Evolutionary conservation across 2,329 filamentous ascomycete species (phyloP).

Genomic region (Neonectria hederae): DNA sequence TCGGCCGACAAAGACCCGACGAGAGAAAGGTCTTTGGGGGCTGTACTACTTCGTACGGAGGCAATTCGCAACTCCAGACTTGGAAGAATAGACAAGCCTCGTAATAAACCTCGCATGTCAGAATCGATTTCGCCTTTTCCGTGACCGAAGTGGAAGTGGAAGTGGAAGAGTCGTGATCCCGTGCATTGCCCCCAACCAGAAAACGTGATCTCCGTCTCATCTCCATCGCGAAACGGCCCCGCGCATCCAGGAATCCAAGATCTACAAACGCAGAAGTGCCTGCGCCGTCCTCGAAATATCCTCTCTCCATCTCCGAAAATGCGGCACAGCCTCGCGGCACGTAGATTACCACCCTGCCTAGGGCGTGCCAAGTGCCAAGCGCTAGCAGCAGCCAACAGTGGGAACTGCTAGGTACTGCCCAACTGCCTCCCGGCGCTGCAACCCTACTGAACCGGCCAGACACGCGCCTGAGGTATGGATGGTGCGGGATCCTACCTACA

Average conservation of each 20-base stretch:
- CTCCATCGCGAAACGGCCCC: neutral
- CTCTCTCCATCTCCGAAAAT: constrained; percentile 4
- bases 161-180: neutral
- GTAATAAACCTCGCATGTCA: neutral
- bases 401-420: no score
- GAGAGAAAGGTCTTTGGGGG: neutral
- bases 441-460: neutral
- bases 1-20: neutral
- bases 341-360: constrained; percentile 8
- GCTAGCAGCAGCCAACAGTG: no score
- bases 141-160: neutral
- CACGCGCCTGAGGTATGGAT: neutral
- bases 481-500: neutral
- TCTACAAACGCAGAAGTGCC: neutral
- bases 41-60: neutral
- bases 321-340: constrained; percentile 21
- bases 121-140: no score
- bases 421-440: no score
- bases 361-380: neutral
- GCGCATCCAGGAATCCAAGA: neutral
- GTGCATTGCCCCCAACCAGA: neutral
- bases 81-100: neutral
- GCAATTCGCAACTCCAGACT: neutral
- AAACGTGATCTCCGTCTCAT: neutral
- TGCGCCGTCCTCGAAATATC: constrained; percentile 19